Evolutionary conservation across 2,329 filamentous ascomycete genomes (phyloP).

Genomic region (Rutstroemia sp.): DNA sequence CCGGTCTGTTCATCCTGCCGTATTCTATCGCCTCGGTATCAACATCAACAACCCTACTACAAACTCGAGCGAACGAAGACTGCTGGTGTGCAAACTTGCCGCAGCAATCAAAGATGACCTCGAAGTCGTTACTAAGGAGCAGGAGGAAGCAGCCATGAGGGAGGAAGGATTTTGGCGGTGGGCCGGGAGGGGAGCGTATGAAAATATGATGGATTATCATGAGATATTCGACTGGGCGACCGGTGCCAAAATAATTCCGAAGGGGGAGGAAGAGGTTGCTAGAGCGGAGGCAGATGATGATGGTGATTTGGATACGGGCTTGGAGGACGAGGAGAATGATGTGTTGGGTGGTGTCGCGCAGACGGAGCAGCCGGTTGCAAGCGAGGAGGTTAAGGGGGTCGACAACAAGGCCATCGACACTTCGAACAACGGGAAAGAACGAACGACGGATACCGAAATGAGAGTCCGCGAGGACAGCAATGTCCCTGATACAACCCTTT

Average conservation of each 20-base stretch:
- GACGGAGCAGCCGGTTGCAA: neutral
- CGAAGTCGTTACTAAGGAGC: constrained; percentile 21
- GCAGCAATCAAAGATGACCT: constrained; percentile 24
- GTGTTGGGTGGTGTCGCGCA: too few species aligned
- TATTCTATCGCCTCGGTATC: constrained; percentile 26
- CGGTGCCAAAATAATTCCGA: constrained; percentile 20
- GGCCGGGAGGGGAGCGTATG: constrained; percentile 23
- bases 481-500: too few species aligned
- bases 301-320: neutral
- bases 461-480: too few species aligned
- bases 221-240: constrained; percentile 25
- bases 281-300: neutral
- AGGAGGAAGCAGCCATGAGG: constrained; percentile 20
- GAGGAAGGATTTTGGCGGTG: constrained; percentile 28
- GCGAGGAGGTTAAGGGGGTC: neutral
- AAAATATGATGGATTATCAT: constrained; percentile 17
- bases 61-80: constrained; percentile 22
- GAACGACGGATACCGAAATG: too few species aligned
- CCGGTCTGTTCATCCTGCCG: constrained; percentile 20
- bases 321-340: neutral
- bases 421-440: too few species aligned
- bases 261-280: neutral
- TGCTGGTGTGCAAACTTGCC: constrained; percentile 23
- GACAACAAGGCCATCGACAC: too few species aligned
- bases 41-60: constrained; percentile 15